Base-by-base conservation (phyloP, 1,284 basidiomycete species). In the Nidula niveotomentosa region DNA sequence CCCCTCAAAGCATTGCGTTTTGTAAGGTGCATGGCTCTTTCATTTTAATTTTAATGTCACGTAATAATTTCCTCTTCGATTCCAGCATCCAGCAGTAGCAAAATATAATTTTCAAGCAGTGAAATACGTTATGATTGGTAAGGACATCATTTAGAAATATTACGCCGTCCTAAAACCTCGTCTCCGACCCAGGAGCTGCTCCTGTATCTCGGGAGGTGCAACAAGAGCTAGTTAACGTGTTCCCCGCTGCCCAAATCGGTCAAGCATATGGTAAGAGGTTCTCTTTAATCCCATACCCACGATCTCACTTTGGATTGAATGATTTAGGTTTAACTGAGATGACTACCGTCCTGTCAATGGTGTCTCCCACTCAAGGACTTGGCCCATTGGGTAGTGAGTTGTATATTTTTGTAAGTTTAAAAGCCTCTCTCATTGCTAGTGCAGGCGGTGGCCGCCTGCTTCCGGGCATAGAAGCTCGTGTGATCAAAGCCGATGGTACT, bases 1-100 rank as follows among this genome's bases (percentile, higher is more conserved):
- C 88, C 34, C 88, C 87, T 23, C 81, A 86, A 64, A 71, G 85
- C 3, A 79, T 89, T 17, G 67, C 83, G 15, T 71, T 90, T 1
- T 84, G 83, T 75, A 90, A 89, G 73, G 87, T 83, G 35, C 58
- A 50, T 54, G 33, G 43, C 30, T 6, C 15, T 30, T 36, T 6
- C 37, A 39, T 48, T 52, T 50, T 45, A 33, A 30, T 30, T 30
- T 30, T 30, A 30, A 30, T 30, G 30, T 30, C 30, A 30, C 5
- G 30, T 30, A 30, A 30, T 30, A 30, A 30, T 6, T 6, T 30
- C 6, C 30, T 30, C 30, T 6, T 6, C 5, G 30, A 30, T 30
- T 17, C 10, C 52, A 91, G 83, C 78, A 86, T 67, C 85, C 88
- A 9, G 76, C 75, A 13, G 75, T 81, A 35, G 75, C 78, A 60